Percentiles rank a stretch among this genome's conserved stretches.
phyloP scores from a whole-genome alignment of 768 basidiomycete genomes.

The Galerina marginata region DNA sequence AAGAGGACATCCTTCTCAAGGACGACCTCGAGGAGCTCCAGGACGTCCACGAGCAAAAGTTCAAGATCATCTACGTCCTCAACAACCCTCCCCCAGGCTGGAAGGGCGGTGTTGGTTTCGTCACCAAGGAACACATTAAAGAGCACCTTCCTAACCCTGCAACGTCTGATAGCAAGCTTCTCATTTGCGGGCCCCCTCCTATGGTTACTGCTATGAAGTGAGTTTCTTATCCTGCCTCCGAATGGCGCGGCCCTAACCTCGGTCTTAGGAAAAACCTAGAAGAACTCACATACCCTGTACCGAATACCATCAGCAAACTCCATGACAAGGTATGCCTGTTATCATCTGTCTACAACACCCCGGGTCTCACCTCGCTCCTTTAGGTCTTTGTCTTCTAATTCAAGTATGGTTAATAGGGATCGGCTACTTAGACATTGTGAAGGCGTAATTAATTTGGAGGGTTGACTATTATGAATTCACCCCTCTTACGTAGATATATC shows the following conservation, averaged over 20 bases:
- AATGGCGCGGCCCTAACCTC: constrained; percentile 14
- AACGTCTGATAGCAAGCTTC: constrained; percentile 74
- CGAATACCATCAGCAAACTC: constrained; percentile 91
- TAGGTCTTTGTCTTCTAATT: constrained; percentile 52
- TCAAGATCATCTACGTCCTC: constrained; percentile 88
- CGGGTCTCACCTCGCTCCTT: constrained; percentile 15
- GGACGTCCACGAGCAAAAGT: constrained; percentile 57
- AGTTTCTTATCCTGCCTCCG: constrained; percentile 16
- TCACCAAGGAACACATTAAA: constrained; percentile 91
- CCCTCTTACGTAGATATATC: not conserved
- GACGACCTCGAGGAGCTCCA: constrained; percentile 85
- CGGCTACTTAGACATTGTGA: constrained; percentile 7
- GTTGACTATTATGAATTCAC: constrained; percentile 3
- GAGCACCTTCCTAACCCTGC: constrained; percentile 72
- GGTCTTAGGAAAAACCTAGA: constrained; percentile 80
- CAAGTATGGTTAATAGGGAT: not conserved
- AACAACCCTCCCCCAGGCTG: constrained; percentile 92
- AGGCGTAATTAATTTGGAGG: not conserved
- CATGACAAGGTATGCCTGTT: constrained; percentile 70
- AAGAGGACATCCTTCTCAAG: constrained; percentile 91
- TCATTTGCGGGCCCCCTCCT: constrained; percentile 70
- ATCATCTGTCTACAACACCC: constrained; percentile 10
- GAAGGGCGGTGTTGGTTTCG: constrained; percentile 91
- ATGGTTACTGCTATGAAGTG: constrained; percentile 21
- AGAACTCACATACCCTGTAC: constrained; percentile 85